phyloP scores from a whole-genome alignment of 2,329 filamentous ascomycete species.

The Xylaria sp. region DNA sequence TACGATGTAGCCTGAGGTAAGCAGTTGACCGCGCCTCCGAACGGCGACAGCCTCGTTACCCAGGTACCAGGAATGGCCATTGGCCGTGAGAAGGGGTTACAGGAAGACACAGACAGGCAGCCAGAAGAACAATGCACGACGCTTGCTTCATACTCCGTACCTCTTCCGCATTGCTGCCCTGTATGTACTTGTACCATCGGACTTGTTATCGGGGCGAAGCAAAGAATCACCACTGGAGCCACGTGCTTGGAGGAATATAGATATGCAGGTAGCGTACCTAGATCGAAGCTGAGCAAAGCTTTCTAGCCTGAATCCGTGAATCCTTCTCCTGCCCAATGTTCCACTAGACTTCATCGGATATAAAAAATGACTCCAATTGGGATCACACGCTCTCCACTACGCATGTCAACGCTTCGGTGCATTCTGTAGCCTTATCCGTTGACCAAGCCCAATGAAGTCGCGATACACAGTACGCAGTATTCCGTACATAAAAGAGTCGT shows the following conservation, averaged over 20 bases:
- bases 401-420: conserved; percentile 14
- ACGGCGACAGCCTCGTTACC: background rate
- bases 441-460: conserved; percentile 11
- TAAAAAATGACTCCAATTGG: conserved; percentile 28
- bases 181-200: conserved; percentile 10
- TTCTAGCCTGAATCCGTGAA: conserved; percentile 15
- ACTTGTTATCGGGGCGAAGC: conserved; percentile 10
- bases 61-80: background rate
- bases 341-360: conserved; percentile 26
- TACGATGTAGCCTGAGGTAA: background rate
- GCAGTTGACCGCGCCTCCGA: background rate
- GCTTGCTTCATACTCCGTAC: background rate
- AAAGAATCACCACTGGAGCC: conserved; percentile 34
- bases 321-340: conserved; percentile 32
- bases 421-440: conserved; percentile 16
- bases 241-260: conserved; percentile 31
- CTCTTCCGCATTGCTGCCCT: conserved; percentile 11
- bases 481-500: conserved; percentile 1
- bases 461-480: background rate
- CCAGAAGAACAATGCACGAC: conserved; percentile 7
- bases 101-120: background rate
- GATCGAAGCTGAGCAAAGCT: conserved; percentile 18
- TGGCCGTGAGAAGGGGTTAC: conserved; percentile 1
- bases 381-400: conserved; percentile 19
- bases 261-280: conserved; percentile 3